Base-by-base conservation (phyloP, 2,329 filamentous ascomycete species). In the Colletotrichum neosansevieriae region DNA sequence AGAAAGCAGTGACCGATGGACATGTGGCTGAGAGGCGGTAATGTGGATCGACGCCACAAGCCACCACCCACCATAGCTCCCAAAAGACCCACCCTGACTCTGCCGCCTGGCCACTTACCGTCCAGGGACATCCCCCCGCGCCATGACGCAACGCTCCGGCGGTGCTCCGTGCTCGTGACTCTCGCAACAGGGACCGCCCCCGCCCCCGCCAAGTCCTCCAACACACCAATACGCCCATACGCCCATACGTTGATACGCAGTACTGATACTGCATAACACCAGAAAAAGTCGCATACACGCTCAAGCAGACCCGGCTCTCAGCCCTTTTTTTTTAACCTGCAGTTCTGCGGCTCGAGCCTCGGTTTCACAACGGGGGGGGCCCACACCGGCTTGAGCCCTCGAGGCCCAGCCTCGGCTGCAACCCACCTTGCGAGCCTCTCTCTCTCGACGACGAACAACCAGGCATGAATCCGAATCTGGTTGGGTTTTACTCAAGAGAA, bases 81-180 rank as follows among this genome's bases (percentile, higher is more conserved):
- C 3, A 17, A n/a, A 12, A 13, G 49, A 19, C 34, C 57, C 36
- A 24, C n/a, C 9, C 12, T 2, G 3, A 40, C 1, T 11, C 11
- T 9, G 2, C 34, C 10, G 21, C 34, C 4, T 42, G 50, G 58
- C 50, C 58, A 66, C 49, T 40, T 32, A 42, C 17, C 12, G n/a
- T 29, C 24, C 61, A 69, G 32, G 66, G 47, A 13, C 38, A 4
- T 24, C n/a, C 13, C 66, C 66, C 66, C 61, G 61, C 61, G 66
- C 56, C 58, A 69, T 66, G 66, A 69, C 62, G 66, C 61, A 60
- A 21, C 49, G 24, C 40, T 45, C 66, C 62, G 49, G 34, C 34
- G 34, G 62, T 59, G 62, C 61, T 60, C 66, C 61, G 66, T 69
- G 66, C 62, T 40, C 49, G 21, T 34, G 42, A 50, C 56, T 34